phyloP scores from a whole-genome alignment of 2,329 filamentous ascomycete genomes.

The Bipolaris gigantea region DNA sequence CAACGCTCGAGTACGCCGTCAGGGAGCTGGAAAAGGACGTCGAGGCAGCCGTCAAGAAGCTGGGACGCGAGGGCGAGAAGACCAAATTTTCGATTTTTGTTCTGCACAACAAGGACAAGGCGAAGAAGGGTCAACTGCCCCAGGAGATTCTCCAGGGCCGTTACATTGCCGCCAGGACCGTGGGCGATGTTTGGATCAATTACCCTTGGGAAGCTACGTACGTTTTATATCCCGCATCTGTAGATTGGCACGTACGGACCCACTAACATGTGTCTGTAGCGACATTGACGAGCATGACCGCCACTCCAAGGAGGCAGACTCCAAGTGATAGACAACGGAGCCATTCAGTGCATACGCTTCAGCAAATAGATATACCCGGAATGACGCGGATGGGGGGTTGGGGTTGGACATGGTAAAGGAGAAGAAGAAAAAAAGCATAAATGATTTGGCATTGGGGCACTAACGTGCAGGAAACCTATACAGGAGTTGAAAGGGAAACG shows the following conservation, averaged over 20 bases:
- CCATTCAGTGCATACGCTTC: neutral
- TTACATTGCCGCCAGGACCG: slow-evolving; percentile 85
- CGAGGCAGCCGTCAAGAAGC: slow-evolving; percentile 71
- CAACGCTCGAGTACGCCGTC: slow-evolving; percentile 91
- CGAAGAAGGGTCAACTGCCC: slow-evolving; percentile 87
- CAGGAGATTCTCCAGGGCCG: slow-evolving; percentile 73
- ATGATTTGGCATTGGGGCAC: slow-evolving; percentile 3
- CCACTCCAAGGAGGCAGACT: slow-evolving; percentile 56
- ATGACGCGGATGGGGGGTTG: too few species aligned
- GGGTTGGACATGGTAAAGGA: neutral
- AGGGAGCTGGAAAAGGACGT: slow-evolving; percentile 95
- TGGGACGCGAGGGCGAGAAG: slow-evolving; percentile 69
- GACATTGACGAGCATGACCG: slow-evolving; percentile 92
- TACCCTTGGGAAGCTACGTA: slow-evolving; percentile 95
- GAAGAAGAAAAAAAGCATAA: slow-evolving; percentile 2
- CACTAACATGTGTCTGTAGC: slow-evolving; percentile 40
- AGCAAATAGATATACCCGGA: neutral
- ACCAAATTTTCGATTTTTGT: slow-evolving; percentile 96
- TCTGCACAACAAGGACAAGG: slow-evolving; percentile 97
- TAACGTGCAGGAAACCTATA: neutral
- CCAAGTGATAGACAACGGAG: slow-evolving; percentile 11
- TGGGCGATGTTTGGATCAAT: slow-evolving; percentile 96
- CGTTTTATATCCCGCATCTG: slow-evolving; percentile 27
- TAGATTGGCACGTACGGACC: neutral
- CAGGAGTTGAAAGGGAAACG: slow-evolving; percentile 7